Base-by-base conservation (phyloP, 129 eudicot species). In the Lactuca sativa region DNA sequence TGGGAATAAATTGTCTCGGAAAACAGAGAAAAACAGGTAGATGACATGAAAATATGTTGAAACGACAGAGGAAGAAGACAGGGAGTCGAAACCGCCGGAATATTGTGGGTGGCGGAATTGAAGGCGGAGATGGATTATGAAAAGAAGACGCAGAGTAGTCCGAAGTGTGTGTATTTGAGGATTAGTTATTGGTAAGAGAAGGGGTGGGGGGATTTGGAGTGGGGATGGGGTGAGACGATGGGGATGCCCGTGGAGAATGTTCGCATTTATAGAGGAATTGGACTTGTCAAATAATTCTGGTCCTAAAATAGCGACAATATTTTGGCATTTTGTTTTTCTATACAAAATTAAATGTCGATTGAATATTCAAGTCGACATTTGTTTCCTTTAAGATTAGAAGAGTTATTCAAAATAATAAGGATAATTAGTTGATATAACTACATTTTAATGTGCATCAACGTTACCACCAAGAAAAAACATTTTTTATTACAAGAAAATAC, bases 241-340 rank as follows among this genome's bases (percentile, higher is more conserved):
- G 38, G 63, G 25, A 67, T 66, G 61, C 15, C 14, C 54, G 18
- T 7, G 10, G 18, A 74, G 64, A 76, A 25, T 49, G 63, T 60
- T 30, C 21, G 54, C 10, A 76, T 76, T 76, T 67, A 68, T 76
- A 76, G 56, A 34, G 63, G 15, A 49, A 43, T 14, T 57, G 66
- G 67, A 47, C 11, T 6, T 70, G 10, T 37, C 4, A 17, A 67
- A 68, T 59, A 37, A 58, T 66, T 66, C 25, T 7, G 6, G 49
- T 66, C 61, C 55, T 56, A 63, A 10, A 8, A 73, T 73, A 52
- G 17, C 57, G 38, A 56, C 58, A 34, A 43, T 58, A 66, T 74
- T 36, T 33, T 57, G 41, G 25, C 59, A 69, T 37, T 17, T 37
- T 11, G 2, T 64, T 43, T 44, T 57, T 56, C 18, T 6, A 15